These are phyloP conservation scores for Benincasa hispida DNA, from an alignment of 306 rosid species.

Conservation along the genomic window DNA sequence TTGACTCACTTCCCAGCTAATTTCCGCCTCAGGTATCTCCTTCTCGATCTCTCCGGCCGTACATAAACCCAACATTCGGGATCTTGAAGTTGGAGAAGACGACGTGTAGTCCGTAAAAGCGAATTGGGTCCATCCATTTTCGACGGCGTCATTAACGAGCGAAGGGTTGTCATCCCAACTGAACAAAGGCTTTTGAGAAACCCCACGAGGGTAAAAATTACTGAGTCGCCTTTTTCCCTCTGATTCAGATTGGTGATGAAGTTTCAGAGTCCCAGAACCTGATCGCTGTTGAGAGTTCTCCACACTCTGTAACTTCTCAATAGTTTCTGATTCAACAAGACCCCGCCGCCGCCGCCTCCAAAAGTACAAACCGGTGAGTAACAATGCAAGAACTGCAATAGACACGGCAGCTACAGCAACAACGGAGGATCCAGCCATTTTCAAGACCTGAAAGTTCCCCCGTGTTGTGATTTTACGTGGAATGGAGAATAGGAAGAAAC, in stretches of 20 bases:
- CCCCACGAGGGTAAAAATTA: conserved; percentile 28
- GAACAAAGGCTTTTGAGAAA: conserved; percentile 40
- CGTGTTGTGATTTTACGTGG: neutral
- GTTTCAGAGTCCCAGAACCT: conserved; percentile 12
- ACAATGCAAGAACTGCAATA: conserved; percentile 4
- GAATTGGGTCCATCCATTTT: conserved; percentile 88
- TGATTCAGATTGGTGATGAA: conserved; percentile 18
- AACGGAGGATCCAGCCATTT: conserved; percentile 27
- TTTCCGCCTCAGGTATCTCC: conserved; percentile 48
- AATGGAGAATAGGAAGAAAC: neutral
- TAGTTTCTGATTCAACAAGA: neutral
- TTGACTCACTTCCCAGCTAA: conserved; percentile 68
- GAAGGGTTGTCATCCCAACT: conserved; percentile 70
- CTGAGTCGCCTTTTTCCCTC: conserved; percentile 24
- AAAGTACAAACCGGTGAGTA: conserved; percentile 4
- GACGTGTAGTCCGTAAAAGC: conserved; percentile 34
- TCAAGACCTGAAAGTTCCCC: neutral
- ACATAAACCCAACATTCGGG: conserved; percentile 47
- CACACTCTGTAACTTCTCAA: neutral
- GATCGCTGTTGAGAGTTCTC: conserved; percentile 14
- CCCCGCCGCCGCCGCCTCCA: conserved; percentile 12
- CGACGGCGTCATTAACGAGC: conserved; percentile 65
- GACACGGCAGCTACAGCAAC: conserved; percentile 21
- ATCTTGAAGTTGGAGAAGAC: conserved; percentile 31
- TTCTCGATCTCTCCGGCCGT: conserved; percentile 32